Conservation (phyloP, 192 early-diverging fungal genomes). For the Rhizophagus clarus region DNA sequence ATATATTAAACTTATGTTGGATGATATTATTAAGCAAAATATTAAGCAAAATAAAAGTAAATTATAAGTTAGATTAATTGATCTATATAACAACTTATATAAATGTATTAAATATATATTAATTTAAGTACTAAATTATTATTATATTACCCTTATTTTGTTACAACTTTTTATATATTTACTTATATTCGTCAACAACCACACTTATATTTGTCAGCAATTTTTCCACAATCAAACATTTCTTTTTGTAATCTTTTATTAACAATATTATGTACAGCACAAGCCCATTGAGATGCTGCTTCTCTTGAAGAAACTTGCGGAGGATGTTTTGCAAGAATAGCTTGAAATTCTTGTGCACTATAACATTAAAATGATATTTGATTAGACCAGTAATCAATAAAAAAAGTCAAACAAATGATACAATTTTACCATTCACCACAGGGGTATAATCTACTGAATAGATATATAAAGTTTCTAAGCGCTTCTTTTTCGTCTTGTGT, state of each 20-base stretch:
- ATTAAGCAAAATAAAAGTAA: background rate
- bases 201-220: conserved; percentile 82
- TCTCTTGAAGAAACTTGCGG: conserved; percentile 74
- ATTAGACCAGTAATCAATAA: background rate
- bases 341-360: conserved; percentile 87
- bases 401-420: background rate
- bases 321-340: conserved; percentile 73
- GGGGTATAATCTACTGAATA: conserved; percentile 88
- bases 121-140: too few species aligned
- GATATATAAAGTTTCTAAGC: conserved; percentile 75
- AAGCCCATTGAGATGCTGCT: conserved; percentile 83
- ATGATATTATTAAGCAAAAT: background rate
- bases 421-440: conserved; percentile 87
- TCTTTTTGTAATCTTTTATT: conserved; percentile 82
- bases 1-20: background rate
- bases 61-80: background rate
- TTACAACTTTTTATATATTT: background rate
- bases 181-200: conserved; percentile 63
- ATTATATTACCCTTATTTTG: too few species aligned
- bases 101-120: too few species aligned
- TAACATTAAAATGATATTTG: background rate
- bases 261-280: conserved; percentile 89
- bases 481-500: conserved; percentile 73
- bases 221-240: conserved; percentile 75
- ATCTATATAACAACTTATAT: too few species aligned